phyloP scores from a whole-genome alignment of 768 basidiomycete species.

The Rhodocollybia butyracea region DNA sequence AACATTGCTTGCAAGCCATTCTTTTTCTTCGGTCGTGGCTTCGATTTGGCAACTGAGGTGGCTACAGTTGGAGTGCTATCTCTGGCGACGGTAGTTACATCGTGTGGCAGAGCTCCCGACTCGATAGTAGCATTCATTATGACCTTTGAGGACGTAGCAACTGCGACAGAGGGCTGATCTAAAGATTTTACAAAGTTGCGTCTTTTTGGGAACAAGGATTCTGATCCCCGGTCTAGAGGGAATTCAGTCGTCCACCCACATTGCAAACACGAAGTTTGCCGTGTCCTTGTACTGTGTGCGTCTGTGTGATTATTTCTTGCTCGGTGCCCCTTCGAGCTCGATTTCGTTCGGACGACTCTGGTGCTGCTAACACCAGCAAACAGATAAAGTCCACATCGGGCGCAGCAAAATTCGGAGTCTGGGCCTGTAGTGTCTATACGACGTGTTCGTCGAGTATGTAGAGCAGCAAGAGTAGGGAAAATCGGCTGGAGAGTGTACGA shows the following conservation, averaged over 20 bases:
- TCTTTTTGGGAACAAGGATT: constrained; percentile 15
- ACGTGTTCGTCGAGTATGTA: constrained; percentile 47
- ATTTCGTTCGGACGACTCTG: constrained; percentile 28
- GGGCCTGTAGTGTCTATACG: constrained; percentile 19
- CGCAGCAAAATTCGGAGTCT: constrained; percentile 32
- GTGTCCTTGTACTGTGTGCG: constrained; percentile 8
- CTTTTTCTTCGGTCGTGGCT: constrained; percentile 49
- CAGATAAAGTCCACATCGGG: constrained; percentile 51
- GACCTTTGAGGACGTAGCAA: constrained; percentile 3
- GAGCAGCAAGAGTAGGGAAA: constrained; percentile 59
- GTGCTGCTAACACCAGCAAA: constrained; percentile 36
- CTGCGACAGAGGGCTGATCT: constrained; percentile 1
- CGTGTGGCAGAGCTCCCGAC: neutral
- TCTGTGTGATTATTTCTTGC: constrained; percentile 3
- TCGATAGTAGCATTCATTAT: constrained; percentile 7
- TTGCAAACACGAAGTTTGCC: constrained; percentile 18
- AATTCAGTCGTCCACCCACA: constrained; percentile 15
- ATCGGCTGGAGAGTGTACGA: constrained; percentile 45
- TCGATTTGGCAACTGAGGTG: constrained; percentile 13
- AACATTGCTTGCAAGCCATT: constrained; percentile 61
- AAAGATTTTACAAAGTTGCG: neutral
- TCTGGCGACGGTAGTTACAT: neutral
- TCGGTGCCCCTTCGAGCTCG: constrained; percentile 8
- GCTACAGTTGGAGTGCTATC: too few relatives aligned
- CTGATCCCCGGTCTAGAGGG: constrained; percentile 10